phyloP scores from a whole-genome alignment of 2,329 filamentous ascomycete genomes.

The Exophiala lecanii-corni region DNA sequence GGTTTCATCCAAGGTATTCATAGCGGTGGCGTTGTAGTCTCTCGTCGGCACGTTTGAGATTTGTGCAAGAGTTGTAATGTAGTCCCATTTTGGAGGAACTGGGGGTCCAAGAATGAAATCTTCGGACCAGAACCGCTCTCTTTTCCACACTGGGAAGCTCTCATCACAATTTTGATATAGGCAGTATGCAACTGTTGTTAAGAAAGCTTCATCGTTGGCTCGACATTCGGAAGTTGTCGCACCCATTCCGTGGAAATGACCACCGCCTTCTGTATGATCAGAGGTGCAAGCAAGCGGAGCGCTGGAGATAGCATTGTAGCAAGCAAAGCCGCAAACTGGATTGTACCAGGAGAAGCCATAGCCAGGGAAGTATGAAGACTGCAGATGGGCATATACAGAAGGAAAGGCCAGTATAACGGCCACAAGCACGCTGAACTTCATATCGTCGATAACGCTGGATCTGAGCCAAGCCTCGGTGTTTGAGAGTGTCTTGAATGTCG shows the following conservation, averaged over 20 bases:
- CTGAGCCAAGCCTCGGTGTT: no score
- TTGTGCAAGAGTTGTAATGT: slow-evolving; percentile 1
- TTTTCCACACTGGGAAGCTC: slow-evolving; percentile 19
- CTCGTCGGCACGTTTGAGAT: slow-evolving; percentile 1
- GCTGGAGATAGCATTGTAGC: neutral
- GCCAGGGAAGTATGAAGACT: neutral
- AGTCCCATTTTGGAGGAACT: slow-evolving; percentile 6
- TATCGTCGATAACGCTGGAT: neutral
- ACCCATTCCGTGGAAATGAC: neutral
- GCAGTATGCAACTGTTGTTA: slow-evolving; percentile 31
- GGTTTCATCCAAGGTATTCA: slow-evolving; percentile 5
- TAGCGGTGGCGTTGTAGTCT: neutral
- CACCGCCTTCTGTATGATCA: neutral
- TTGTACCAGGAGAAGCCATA: slow-evolving; percentile 4
- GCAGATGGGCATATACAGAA: neutral
- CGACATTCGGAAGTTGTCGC: slow-evolving; percentile 27
- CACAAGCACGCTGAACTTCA: neutral
- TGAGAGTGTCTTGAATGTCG: no score
- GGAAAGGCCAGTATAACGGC: neutral
- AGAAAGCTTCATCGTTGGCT: slow-evolving; percentile 27
- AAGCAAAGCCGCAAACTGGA: slow-evolving; percentile 1
- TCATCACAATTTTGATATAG: slow-evolving; percentile 27
- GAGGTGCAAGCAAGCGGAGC: neutral
- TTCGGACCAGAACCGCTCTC: slow-evolving; percentile 18
- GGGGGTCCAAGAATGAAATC: slow-evolving; percentile 1